phyloP scores from a whole-genome alignment of 2,329 filamentous ascomycete genomes.

The Talaromyces marneffei region DNA sequence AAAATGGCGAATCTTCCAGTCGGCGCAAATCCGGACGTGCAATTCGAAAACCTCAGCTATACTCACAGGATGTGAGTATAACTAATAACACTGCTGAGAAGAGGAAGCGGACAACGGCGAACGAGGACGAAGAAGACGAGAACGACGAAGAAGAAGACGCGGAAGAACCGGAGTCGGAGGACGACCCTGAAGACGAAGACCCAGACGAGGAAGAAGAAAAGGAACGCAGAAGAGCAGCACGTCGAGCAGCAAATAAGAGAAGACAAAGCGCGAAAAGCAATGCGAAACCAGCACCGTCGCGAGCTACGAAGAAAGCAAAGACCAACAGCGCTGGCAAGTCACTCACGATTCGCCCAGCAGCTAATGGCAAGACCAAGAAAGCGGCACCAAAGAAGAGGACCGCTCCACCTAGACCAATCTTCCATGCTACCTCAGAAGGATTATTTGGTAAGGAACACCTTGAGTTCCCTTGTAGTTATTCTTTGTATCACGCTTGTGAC shows the following conservation, averaged over 20 bases:
- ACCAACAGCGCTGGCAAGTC: constrained; percentile 43
- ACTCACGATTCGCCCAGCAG: constrained; percentile 52
- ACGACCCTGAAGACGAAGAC: constrained; percentile 31
- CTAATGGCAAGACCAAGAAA: constrained; percentile 24
- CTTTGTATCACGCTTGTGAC: not conserved
- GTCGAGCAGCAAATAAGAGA: constrained; percentile 28
- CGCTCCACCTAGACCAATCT: constrained; percentile 47
- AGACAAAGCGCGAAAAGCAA: constrained; percentile 35
- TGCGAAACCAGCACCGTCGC: constrained; percentile 23
- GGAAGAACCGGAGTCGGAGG: constrained; percentile 34
- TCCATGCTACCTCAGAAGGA: constrained; percentile 49
- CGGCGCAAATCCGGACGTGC: constrained; percentile 38
- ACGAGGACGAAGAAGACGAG: constrained; percentile 30
- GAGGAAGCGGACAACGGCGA: constrained; percentile 44
- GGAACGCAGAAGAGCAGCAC: constrained; percentile 36
- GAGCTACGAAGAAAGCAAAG: constrained; percentile 51
- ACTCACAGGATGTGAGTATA: constrained; percentile 32
- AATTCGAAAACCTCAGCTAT: constrained; percentile 39
- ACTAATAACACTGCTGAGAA: constrained; percentile 34
- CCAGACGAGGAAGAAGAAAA: constrained; percentile 48
- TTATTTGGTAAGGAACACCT: constrained; percentile 48
- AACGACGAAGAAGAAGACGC: constrained; percentile 24
- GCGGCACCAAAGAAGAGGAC: constrained; percentile 34
- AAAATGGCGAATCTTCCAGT: constrained; percentile 12
- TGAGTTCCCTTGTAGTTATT: not conserved